Conservation (phyloP, 805 yeast species). For the Saccharomyces jurei region DNA sequence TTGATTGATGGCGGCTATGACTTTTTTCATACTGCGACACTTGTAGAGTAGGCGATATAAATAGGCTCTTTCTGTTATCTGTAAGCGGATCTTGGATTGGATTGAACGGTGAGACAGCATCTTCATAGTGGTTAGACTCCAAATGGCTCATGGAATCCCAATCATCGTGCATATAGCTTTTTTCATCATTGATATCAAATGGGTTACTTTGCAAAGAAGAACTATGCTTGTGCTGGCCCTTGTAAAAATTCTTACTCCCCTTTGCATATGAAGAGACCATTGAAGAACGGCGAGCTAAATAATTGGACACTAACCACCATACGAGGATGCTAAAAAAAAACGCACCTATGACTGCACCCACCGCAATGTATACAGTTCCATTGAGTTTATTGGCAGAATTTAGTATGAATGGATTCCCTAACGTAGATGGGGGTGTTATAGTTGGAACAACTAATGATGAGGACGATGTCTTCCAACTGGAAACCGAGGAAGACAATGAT, state of each 20-base stretch:
- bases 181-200: background rate
- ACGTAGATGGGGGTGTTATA: constrained; percentile 45
- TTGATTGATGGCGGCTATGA: background rate
- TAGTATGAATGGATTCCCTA: constrained; percentile 57
- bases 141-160: background rate
- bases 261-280: constrained; percentile 22
- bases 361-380: constrained; percentile 79
- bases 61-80: constrained; percentile 38
- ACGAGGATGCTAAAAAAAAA: constrained; percentile 42
- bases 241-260: background rate
- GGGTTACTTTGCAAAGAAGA: background rate
- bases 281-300: constrained; percentile 45
- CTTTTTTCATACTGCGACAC: constrained; percentile 44
- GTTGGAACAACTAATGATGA: constrained; percentile 22
- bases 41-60: constrained; percentile 75
- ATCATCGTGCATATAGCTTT: background rate
- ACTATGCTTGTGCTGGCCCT: background rate
- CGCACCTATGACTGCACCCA: constrained; percentile 62
- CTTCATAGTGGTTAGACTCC: background rate
- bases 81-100: constrained; percentile 17
- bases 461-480: constrained; percentile 3
- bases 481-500: background rate
- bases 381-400: constrained; percentile 41
- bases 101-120: constrained; percentile 3
- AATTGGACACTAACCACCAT: constrained; percentile 45